Evolutionary conservation across 495 filamentous ascomycete genomes (phyloP).

Genomic region (Entonaema liquescens): DNA sequence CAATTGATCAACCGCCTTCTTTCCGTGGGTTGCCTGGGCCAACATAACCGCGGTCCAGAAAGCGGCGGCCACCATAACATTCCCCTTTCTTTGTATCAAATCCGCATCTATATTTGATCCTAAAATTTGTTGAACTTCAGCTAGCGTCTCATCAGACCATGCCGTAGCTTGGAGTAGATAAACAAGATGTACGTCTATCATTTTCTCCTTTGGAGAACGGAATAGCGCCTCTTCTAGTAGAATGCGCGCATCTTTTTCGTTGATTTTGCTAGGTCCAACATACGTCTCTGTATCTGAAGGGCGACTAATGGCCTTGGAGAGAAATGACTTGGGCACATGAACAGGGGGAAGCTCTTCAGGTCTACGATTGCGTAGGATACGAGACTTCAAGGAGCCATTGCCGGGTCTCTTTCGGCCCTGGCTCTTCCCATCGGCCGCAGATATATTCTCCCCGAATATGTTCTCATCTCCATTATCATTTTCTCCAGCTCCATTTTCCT

Average conservation of each 20-base stretch:
- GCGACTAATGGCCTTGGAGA: constrained; percentile 45
- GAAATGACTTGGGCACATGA: constrained; percentile 56
- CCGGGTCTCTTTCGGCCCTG: constrained; percentile 37
- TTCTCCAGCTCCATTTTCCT: constrained; percentile 21
- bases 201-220: neutral
- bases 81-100: constrained; percentile 20
- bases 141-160: constrained; percentile 14
- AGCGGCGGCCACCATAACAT: constrained; percentile 26
- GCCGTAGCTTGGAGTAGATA: constrained; percentile 18
- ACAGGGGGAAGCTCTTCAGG: constrained; percentile 55
- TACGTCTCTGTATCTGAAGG: constrained; percentile 6
- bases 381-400: constrained; percentile 51
- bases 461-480: constrained; percentile 28
- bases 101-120: neutral
- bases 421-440: constrained; percentile 24
- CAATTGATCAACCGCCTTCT: constrained; percentile 14
- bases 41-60: constrained; percentile 23
- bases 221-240: constrained; percentile 18
- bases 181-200: constrained; percentile 1
- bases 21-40: constrained; percentile 5
- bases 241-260: constrained; percentile 9
- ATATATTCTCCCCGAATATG: constrained; percentile 30
- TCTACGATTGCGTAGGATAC: constrained; percentile 49
- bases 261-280: neutral
- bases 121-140: constrained; percentile 9